phyloP scores from a whole-genome alignment of 441 rosid species.

The Capsella rubella region DNA sequence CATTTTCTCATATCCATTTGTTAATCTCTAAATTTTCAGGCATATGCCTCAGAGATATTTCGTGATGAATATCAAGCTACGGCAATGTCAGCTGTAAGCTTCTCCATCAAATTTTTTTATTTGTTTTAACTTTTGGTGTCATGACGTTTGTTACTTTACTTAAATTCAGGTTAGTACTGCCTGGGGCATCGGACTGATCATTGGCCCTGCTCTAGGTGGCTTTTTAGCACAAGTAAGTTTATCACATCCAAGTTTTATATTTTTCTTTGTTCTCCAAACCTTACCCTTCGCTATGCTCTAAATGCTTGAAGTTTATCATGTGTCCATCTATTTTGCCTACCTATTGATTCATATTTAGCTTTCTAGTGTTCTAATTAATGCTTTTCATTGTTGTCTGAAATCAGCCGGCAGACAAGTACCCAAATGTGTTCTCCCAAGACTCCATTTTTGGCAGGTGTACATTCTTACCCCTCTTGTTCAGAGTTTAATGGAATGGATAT shows the following conservation, averaged over 20 bases:
- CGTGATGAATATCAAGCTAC: conserved; percentile 78
- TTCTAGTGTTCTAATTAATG: not conserved
- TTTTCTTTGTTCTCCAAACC: not conserved
- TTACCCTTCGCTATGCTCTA: not conserved
- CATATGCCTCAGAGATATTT: conserved; percentile 82
- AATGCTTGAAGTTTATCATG: conserved; percentile 17
- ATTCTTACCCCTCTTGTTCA: conserved; percentile 17
- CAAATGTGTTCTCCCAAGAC: conserved; percentile 67
- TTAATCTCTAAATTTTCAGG: conserved; percentile 51
- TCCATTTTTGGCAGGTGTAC: conserved; percentile 81
- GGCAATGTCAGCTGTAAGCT: conserved; percentile 79
- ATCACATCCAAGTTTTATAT: conserved; percentile 12
- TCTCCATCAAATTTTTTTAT: not conserved
- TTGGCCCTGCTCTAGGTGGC: conserved; percentile 96
- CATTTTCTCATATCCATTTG: not conserved
- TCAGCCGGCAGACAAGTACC: conserved; percentile 92
- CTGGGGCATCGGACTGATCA: conserved; percentile 91
- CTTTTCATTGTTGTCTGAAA: conserved; percentile 2
- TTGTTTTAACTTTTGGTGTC: conserved; percentile 3
- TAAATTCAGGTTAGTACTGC: conserved; percentile 76
- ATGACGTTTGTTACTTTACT: not conserved
- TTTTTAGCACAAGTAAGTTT: conserved; percentile 73
- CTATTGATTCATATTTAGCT: not conserved
- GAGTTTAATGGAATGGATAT: not conserved
- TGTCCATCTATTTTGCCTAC: not conserved